phyloP scores from a whole-genome alignment of 106 monocot genomes.

The Dendrobium nobile region DNA sequence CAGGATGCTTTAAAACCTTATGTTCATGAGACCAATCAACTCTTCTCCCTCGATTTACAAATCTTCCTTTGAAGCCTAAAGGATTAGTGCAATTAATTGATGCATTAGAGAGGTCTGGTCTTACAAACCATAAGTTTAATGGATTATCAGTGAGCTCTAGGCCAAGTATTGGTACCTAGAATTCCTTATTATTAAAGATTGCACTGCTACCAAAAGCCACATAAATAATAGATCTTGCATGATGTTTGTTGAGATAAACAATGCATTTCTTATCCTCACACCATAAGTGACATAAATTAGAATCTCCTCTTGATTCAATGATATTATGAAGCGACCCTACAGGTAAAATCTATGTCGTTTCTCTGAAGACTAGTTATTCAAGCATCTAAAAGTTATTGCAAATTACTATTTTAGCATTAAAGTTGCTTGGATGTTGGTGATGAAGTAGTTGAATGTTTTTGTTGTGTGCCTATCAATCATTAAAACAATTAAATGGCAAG shows the following conservation, averaged over 20 bases:
- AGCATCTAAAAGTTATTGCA: constrained; percentile 32
- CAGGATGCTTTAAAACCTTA: too few relatives aligned
- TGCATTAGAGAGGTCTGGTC: too few relatives aligned
- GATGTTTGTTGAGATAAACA: constrained; percentile 21
- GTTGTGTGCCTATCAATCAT: not conserved
- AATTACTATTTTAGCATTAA: constrained; percentile 12
- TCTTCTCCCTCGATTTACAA: constrained; percentile 11
- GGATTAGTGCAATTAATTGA: too few relatives aligned
- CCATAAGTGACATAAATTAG: constrained; percentile 17
- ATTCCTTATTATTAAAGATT: constrained; percentile 9
- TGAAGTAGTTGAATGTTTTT: not conserved
- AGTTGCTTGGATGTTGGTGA: not conserved
- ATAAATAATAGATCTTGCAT: constrained; percentile 16
- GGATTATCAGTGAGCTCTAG: constrained; percentile 14
- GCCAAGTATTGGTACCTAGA: constrained; percentile 19
- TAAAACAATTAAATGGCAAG: constrained; percentile 17
- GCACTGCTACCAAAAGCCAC: constrained; percentile 32
- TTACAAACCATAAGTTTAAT: too few relatives aligned
- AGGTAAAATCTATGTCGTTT: constrained; percentile 13
- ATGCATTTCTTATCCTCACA: constrained; percentile 12
- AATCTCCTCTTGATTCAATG: not conserved
- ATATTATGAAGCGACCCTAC: constrained; percentile 16
- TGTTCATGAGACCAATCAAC: constrained; percentile 23
- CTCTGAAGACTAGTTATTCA: constrained; percentile 11
- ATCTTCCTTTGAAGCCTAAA: not conserved